These are phyloP conservation scores for Phoma sp. DNA, from an alignment of 2,329 filamentous ascomycete species.

Conservation along the genomic window DNA sequence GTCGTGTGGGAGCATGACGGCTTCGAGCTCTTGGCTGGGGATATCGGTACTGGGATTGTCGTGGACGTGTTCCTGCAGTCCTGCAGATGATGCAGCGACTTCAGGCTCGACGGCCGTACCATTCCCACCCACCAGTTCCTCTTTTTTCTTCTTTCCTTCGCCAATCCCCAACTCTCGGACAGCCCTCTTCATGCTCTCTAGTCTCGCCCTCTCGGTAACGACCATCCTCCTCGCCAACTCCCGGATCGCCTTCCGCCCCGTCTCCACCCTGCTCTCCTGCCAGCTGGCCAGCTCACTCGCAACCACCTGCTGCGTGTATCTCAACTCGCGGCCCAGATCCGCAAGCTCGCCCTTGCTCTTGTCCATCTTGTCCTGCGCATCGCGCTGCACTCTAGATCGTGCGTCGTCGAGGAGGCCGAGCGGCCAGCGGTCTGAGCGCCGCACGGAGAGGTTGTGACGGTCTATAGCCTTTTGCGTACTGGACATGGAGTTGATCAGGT, in stretches of 20 bases:
- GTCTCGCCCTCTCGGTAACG: slow-evolving; percentile 76
- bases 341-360: slow-evolving; percentile 74
- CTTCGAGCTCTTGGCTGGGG: background rate
- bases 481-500: slow-evolving; percentile 78
- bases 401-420: slow-evolving; percentile 86
- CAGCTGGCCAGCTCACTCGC: slow-evolving; percentile 90
- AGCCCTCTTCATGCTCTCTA: slow-evolving; percentile 82
- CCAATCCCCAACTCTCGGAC: slow-evolving; percentile 61
- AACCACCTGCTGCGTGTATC: slow-evolving; percentile 93
- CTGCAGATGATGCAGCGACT: background rate
- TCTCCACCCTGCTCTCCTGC: slow-evolving; percentile 85
- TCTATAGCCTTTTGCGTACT: slow-evolving; percentile 77
- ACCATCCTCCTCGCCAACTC: slow-evolving; percentile 81
- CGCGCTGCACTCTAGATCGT: slow-evolving; percentile 78
- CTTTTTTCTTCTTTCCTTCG: background rate
- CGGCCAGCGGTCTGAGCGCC: slow-evolving; percentile 79
- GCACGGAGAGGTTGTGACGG: slow-evolving; percentile 76
- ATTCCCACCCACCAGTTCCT: background rate
- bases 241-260: slow-evolving; percentile 75
- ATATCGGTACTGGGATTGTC: background rate
- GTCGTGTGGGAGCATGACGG: background rate
- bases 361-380: slow-evolving; percentile 80
- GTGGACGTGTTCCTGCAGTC: background rate
- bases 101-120: background rate
- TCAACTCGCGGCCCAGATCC: slow-evolving; percentile 78